These are phyloP conservation scores for Epichloe typhina DNA, from an alignment of 2,329 filamentous ascomycete genomes.

Conservation along the genomic window DNA sequence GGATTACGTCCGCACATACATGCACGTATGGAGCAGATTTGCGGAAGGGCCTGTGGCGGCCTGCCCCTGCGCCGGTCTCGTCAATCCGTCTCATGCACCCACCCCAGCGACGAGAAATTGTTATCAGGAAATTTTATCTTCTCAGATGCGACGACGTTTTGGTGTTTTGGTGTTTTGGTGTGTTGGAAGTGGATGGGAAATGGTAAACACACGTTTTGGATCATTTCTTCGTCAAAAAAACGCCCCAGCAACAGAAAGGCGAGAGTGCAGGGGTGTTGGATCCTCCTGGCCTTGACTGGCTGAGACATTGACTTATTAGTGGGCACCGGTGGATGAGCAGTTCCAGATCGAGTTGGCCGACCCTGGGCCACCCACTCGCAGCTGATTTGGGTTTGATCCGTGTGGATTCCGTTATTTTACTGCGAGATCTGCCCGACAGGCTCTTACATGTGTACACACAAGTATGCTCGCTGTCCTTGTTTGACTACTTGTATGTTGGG, in stretches of 20 bases:
- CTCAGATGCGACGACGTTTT: too few relatives aligned
- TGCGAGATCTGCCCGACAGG: not conserved
- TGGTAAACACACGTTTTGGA: not conserved
- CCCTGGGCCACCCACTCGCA: not conserved
- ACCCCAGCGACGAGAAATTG: not conserved
- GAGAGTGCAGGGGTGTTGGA: not conserved
- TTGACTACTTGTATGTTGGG: not conserved
- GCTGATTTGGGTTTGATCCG: not conserved
- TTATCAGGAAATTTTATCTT: not conserved
- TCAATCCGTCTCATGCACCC: not conserved
- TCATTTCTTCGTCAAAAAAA: not conserved
- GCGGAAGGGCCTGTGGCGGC: not conserved
- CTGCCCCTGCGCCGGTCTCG: not conserved
- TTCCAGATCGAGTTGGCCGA: too few relatives aligned
- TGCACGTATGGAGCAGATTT: not conserved
- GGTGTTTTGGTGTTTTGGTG: too few relatives aligned
- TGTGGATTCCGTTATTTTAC: not conserved
- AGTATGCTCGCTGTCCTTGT: not conserved
- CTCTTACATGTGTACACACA: not conserved
- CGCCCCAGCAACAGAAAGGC: not conserved
- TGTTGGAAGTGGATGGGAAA: not conserved
- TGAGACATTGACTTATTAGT: conserved; percentile 19
- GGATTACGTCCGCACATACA: too few relatives aligned
- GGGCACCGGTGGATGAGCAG: not conserved
- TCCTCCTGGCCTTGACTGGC: conserved; percentile 1